phyloP scores from a whole-genome alignment of 1,284 basidiomycete species.

The Apiotrichum veenhuisii region DNA sequence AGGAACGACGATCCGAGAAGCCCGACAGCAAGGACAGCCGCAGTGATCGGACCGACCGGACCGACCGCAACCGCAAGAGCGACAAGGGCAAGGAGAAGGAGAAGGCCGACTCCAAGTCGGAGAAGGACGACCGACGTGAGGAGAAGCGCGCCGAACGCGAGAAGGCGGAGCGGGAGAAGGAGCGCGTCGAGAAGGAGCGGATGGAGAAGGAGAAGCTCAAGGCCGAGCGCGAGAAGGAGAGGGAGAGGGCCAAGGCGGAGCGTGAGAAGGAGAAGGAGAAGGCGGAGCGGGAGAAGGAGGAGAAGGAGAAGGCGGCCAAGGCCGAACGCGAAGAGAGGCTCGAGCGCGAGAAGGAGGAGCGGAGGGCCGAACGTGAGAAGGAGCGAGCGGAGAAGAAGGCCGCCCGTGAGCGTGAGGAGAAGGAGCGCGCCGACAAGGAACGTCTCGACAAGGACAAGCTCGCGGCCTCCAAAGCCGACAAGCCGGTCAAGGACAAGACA shows the following conservation, averaged over 20 bases:
- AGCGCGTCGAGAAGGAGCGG: not conserved
- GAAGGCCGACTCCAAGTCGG: not conserved
- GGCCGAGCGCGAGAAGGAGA: conserved; percentile 8
- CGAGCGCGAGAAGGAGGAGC: conserved; percentile 11
- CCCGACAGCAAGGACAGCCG: not conserved
- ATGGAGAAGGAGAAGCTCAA: conserved; percentile 14
- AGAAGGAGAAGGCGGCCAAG: conserved; percentile 6
- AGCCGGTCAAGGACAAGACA: not conserved
- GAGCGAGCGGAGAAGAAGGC: not conserved
- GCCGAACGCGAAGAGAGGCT: conserved; percentile 7
- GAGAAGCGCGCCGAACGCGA: conserved; percentile 9
- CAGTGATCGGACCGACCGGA: not conserved
- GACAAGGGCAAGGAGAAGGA: not conserved
- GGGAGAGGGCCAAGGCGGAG: conserved; percentile 8
- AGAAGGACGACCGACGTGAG: not conserved
- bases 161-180: not conserved
- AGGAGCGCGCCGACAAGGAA: conserved; percentile 10
- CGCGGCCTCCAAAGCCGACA: not conserved
- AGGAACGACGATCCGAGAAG: conserved; percentile 1
- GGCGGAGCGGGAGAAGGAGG: not conserved
- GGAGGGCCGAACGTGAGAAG: not conserved
- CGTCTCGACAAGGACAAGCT: conserved; percentile 1
- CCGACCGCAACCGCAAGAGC: not conserved
- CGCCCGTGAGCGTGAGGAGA: conserved; percentile 8
- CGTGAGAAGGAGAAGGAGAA: conserved; percentile 7